These are phyloP conservation scores for Pezizomycotina sp. DNA, from an alignment of 2,329 filamentous ascomycete species.

Conservation along the genomic window DNA sequence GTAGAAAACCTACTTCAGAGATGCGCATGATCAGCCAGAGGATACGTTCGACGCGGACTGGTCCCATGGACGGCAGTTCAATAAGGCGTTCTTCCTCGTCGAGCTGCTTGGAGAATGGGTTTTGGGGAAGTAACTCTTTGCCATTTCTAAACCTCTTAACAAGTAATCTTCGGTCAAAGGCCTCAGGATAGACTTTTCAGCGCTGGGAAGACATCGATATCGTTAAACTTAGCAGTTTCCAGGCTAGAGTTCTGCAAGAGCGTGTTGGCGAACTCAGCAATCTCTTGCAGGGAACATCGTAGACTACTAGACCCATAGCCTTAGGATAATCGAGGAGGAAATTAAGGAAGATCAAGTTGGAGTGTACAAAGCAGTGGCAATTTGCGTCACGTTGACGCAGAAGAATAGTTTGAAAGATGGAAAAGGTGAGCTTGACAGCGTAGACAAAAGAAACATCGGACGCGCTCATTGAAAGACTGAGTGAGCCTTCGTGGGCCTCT, in stretches of 20 bases:
- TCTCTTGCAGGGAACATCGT: constrained; percentile 37
- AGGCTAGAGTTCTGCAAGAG: constrained; percentile 27
- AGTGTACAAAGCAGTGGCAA: constrained; percentile 46
- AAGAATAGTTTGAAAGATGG: constrained; percentile 36
- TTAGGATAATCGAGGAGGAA: constrained; percentile 32
- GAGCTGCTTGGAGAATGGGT: constrained; percentile 30
- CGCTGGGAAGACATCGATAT: constrained; percentile 34
- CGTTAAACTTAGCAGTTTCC: constrained; percentile 29
- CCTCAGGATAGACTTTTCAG: constrained; percentile 33
- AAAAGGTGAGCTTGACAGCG: constrained; percentile 32
- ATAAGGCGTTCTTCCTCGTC: constrained; percentile 54
- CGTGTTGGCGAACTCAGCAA: constrained; percentile 35
- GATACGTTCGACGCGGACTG: constrained; percentile 42
- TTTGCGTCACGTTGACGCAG: constrained; percentile 41
- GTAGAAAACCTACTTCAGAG: constrained; percentile 21
- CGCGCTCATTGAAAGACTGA: no score
- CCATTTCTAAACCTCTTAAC: constrained; percentile 46
- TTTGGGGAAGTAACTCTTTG: constrained; percentile 40
- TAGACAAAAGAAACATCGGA: constrained; percentile 27
- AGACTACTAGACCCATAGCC: constrained; percentile 34
- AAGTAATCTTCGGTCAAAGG: constrained; percentile 55
- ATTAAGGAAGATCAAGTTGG: constrained; percentile 43
- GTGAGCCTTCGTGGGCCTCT: no score
- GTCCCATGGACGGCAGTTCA: constrained; percentile 43
- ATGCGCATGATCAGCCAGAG: constrained; percentile 41